Evolutionary conservation across 176 grass and related monocot genomes (phyloP), one percentile per base, ranked within the genome.

Genomic region (Elaeis guineensis): DNA sequence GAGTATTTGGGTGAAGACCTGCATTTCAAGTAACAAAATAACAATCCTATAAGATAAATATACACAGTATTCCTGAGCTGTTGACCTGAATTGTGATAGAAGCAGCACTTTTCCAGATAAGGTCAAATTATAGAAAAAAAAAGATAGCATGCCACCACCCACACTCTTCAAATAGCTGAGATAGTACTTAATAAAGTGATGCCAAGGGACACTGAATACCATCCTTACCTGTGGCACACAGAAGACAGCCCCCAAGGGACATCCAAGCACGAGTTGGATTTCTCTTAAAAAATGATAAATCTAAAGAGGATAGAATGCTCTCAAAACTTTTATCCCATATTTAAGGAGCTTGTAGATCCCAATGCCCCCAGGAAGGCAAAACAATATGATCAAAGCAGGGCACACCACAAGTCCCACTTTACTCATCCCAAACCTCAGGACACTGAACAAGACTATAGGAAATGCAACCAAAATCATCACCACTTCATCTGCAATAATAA

Each of bases 341-440:
- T 62, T 69, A 61, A 80, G 67, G 64, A 92, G 77, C 71, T 92
- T 98, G 75, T 85, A 98, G 62, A 98, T 79, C 67, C 93, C 93
- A 66, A 98, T 81, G 50, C 78, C 81, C 54, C 78, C 73, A 66
- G 91, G 83, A 58, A 75, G 92, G 64, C 83, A 98, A 80, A 98
- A 98, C 93, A 87, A 98, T 83, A 92, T 64, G 59, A 98, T 92
- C 71, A 98, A 72, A 21, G 79, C 79, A 59, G 87, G 84, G 19
- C 87, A 84, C 70, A 91, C 81, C 54, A 66, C 81, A 82, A 97
- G 81, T 55, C 84, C 87, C 24, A 92, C 79, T 84, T 98, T 98
- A 66, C 87, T 98, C 17, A 81, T 92, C 63, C 93, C 84, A 75
- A 92, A 97, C 59, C 81, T 74, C 73, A 92, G 93, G 58, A 97